phyloP scores from a whole-genome alignment of 2,329 filamentous ascomycete species.

The Colletotrichum melonis region DNA sequence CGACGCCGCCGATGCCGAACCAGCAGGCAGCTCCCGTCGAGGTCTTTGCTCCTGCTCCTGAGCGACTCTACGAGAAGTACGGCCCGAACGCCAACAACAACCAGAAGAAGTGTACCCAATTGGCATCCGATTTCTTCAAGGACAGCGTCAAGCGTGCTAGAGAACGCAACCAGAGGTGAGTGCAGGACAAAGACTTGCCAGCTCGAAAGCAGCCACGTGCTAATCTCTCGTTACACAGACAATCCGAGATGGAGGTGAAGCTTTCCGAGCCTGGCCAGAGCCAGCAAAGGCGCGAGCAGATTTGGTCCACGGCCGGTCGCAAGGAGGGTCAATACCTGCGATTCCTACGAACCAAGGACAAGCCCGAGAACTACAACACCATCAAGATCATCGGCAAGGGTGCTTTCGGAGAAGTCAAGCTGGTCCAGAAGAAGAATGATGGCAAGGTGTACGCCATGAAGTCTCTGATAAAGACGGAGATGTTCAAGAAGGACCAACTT shows the following conservation, averaged over 20 bases:
- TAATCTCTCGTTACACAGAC: conserved; percentile 64
- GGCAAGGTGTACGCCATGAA: conserved; percentile 99
- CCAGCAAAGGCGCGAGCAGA: conserved; percentile 82
- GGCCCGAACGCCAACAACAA: conserved; percentile 74
- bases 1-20: conserved; percentile 75
- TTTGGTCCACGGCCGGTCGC: conserved; percentile 85
- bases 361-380: conserved; percentile 93
- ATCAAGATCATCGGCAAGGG: conserved; percentile 99
- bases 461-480: conserved; percentile 97
- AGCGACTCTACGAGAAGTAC: conserved; percentile 87
- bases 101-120: conserved; percentile 75
- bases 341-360: conserved; percentile 92
- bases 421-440: conserved; percentile 96
- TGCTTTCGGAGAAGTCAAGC: conserved; percentile 97
- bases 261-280: conserved; percentile 81
- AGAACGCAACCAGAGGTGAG: conserved; percentile 92
- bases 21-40: conserved; percentile 68
- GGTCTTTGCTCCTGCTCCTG: conserved; percentile 82
- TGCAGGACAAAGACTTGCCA: conserved; percentile 26
- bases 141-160: conserved; percentile 96
- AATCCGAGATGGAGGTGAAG: conserved; percentile 90
- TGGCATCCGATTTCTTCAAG: conserved; percentile 94
- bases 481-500: conserved; percentile 99
- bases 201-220: not conserved
- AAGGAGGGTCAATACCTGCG: conserved; percentile 94